Evolutionary conservation across 2,329 filamentous ascomycete genomes (phyloP).

Genomic region (Colletotrichum caudatum): DNA sequence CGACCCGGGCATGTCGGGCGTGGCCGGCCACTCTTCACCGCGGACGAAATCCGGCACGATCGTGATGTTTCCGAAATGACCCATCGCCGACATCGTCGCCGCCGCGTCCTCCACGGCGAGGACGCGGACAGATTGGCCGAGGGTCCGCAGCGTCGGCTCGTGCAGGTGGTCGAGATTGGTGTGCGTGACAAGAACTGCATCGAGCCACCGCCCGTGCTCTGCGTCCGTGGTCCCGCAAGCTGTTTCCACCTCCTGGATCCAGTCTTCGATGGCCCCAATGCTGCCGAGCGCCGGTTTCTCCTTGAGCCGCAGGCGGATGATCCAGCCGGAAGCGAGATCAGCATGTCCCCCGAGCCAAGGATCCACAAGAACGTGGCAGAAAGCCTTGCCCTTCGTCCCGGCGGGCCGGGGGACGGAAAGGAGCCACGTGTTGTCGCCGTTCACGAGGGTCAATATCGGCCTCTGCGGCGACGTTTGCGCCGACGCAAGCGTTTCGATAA

Average conservation of each 20-base stretch:
- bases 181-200: conserved; percentile 30
- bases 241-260: not conserved
- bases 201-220: conserved; percentile 3
- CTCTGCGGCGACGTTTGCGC: conserved; percentile 15
- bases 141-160: conserved; percentile 14
- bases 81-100: not conserved
- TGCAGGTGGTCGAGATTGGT: conserved; percentile 28
- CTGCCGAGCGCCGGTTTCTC: not conserved
- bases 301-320: conserved; percentile 11
- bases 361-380: conserved; percentile 51
- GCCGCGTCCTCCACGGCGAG: conserved; percentile 13
- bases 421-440: conserved; percentile 53
- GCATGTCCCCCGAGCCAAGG: conserved; percentile 49
- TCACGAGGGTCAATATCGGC: conserved; percentile 50
- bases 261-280: not conserved
- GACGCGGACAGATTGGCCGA: not conserved
- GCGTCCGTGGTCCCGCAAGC: not conserved
- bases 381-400: conserved; percentile 45
- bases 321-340: not conserved
- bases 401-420: conserved; percentile 50
- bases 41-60: conserved; percentile 19
- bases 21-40: conserved; percentile 13
- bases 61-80: conserved; percentile 18
- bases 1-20: conserved; percentile 15
- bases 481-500: conserved; percentile 3